phyloP scores from a whole-genome alignment of 1,139 yeast species.

The Candida sanyaensis region DNA sequence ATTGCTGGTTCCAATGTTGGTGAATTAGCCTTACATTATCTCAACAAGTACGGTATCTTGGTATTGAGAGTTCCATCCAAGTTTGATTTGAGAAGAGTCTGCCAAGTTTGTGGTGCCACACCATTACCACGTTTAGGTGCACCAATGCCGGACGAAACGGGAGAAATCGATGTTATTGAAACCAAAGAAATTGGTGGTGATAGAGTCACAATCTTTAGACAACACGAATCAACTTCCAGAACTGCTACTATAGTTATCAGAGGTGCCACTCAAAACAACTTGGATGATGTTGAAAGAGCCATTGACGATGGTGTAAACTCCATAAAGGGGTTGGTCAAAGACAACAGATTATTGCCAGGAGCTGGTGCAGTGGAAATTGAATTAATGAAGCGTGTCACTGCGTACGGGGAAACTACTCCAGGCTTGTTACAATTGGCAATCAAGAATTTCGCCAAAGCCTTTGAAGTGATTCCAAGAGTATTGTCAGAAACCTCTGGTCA shows the following conservation, averaged over 20 bases:
- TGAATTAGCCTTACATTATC: constrained; percentile 88
- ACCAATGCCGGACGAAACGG: constrained; percentile 94
- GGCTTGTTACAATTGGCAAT: constrained; percentile 92
- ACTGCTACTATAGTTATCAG: constrained; percentile 92
- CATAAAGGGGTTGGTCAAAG: constrained; percentile 84
- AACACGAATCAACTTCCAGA: constrained; percentile 65
- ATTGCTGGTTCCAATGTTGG: constrained; percentile 94
- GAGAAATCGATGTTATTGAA: constrained; percentile 83
- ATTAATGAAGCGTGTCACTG: constrained; percentile 74
- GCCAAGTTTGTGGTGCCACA: constrained; percentile 97
- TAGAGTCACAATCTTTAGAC: constrained; percentile 92
- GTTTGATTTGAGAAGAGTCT: constrained; percentile 88
- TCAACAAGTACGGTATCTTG: constrained; percentile 82
- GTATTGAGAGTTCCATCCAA: constrained; percentile 91
- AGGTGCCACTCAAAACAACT: constrained; percentile 94
- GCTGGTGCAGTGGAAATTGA: constrained; percentile 98
- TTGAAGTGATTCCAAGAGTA: constrained; percentile 90
- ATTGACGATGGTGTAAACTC: constrained; percentile 96
- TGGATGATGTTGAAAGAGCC: constrained; percentile 95
- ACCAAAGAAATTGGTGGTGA: constrained; percentile 97
- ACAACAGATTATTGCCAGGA: constrained; percentile 82
- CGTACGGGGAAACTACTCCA: constrained; percentile 90
- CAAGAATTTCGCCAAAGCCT: constrained; percentile 91
- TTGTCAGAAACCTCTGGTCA: constrained; percentile 94
- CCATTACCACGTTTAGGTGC: constrained; percentile 95